Percentiles rank a stretch among this genome's conserved stretches.
These are phyloP conservation scores for Linderina pennispora DNA, from an alignment of 192 early-diverging fungal genomes.

Conservation along the genomic window DNA sequence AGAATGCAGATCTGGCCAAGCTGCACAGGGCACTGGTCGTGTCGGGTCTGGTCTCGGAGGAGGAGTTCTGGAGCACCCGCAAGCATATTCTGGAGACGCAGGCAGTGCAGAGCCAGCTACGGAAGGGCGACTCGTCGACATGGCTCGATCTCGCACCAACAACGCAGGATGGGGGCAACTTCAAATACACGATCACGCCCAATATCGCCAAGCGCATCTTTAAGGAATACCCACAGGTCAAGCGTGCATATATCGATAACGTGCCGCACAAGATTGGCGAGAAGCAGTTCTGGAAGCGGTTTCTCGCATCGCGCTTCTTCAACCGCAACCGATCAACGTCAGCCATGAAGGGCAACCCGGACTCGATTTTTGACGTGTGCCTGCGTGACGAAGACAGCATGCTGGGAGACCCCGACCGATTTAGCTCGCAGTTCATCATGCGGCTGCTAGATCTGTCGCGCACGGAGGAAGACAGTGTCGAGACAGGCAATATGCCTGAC, in stretches of 20 bases:
- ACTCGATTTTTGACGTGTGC: conserved; percentile 79
- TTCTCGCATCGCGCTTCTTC: conserved; percentile 77
- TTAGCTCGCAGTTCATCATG: conserved; percentile 54
- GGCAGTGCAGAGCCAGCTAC: conserved; percentile 58
- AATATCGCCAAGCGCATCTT: conserved; percentile 87
- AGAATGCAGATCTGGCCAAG: conserved; percentile 58
- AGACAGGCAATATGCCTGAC: conserved; percentile 74
- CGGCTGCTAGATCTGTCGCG: conserved; percentile 73
- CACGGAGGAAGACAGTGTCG: conserved; percentile 74
- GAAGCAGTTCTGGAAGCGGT: conserved; percentile 84
- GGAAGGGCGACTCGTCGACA: conserved; percentile 73
- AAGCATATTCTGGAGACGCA: conserved; percentile 68
- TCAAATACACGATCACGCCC: conserved; percentile 83
- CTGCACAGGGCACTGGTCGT: conserved; percentile 78
- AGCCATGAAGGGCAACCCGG: conserved; percentile 30
- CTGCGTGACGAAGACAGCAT: conserved; percentile 70
- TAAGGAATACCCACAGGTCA: conserved; percentile 81
- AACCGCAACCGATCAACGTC: conserved; percentile 63
- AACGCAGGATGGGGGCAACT: conserved; percentile 67
- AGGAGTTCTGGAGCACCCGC: conserved; percentile 92
- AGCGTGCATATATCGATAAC: conserved; percentile 71
- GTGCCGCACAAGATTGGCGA: conserved; percentile 73
- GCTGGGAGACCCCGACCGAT: conserved; percentile 32
- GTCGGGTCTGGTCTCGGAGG: conserved; percentile 68
- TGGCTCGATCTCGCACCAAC: conserved; percentile 61